These are phyloP conservation scores for Sordariomycetes sp. DNA, from an alignment of 2,329 filamentous ascomycete genomes.

Conservation along the genomic window DNA sequence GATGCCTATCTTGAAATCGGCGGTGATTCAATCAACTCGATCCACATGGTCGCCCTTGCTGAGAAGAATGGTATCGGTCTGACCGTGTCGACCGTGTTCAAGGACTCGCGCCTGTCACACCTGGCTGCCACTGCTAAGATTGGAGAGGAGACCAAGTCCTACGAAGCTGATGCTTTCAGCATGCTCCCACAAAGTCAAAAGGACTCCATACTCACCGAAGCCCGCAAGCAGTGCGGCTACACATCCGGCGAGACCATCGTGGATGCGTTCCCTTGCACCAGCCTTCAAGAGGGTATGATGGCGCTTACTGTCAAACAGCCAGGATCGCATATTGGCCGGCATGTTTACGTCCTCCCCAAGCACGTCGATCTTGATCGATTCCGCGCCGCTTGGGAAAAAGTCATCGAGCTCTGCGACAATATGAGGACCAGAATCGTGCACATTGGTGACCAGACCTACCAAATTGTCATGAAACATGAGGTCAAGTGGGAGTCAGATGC, in stretches of 20 bases:
- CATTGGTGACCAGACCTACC: slow-evolving; percentile 4
- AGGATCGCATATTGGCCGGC: slow-evolving; percentile 10
- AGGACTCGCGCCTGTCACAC: slow-evolving; percentile 1
- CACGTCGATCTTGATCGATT: slow-evolving; percentile 7
- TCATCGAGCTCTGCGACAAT: slow-evolving; percentile 6
- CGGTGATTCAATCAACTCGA: slow-evolving; percentile 9
- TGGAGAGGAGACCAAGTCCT: neutral
- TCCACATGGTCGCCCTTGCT: slow-evolving; percentile 6
- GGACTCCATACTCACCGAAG: neutral
- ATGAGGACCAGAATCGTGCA: slow-evolving; percentile 11
- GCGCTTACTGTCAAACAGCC: slow-evolving; percentile 29
- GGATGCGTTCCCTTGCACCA: slow-evolving; percentile 39
- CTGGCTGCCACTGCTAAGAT: neutral
- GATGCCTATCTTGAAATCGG: slow-evolving; percentile 8
- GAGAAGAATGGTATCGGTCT: neutral
- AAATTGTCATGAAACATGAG: slow-evolving; percentile 8
- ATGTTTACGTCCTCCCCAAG: slow-evolving; percentile 6
- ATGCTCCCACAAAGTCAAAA: neutral
- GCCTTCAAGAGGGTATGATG: slow-evolving; percentile 39
- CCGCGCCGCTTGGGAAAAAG: slow-evolving; percentile 9
- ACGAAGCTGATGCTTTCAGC: neutral
- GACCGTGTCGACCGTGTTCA: slow-evolving; percentile 1
- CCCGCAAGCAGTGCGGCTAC: slow-evolving; percentile 3
- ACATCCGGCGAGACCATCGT: slow-evolving; percentile 16
- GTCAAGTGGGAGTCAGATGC: too few species aligned